Percentiles rank a stretch among this genome's conserved stretches.
These are phyloP conservation scores for Nannizziopsis arthrosporioides DNA, from an alignment of 2,329 filamentous ascomycete genomes.

Conservation along the genomic window DNA sequence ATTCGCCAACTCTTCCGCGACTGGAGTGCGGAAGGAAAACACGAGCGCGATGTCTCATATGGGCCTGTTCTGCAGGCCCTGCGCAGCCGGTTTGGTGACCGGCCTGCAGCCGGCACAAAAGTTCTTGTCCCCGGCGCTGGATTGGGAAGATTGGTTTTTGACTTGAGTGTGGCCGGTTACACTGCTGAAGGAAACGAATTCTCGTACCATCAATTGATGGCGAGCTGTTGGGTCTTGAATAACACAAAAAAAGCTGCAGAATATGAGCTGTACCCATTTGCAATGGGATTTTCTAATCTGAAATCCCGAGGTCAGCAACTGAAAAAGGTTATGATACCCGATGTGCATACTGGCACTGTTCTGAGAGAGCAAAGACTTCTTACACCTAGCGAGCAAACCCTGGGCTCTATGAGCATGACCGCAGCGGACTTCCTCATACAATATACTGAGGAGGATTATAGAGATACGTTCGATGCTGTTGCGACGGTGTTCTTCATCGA, in stretches of 20 bases:
- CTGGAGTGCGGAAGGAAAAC: constrained; percentile 68
- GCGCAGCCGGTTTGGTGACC: constrained; percentile 34
- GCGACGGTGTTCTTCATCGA: constrained; percentile 93
- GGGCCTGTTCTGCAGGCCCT: constrained; percentile 59
- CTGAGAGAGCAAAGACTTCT: constrained; percentile 34
- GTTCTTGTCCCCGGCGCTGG: constrained; percentile 86
- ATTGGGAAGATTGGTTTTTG: constrained; percentile 77
- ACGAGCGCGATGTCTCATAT: constrained; percentile 68
- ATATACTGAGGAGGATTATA: constrained; percentile 56
- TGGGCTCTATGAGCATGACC: constrained; percentile 77
- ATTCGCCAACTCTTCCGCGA: constrained; percentile 90
- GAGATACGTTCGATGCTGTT: constrained; percentile 62
- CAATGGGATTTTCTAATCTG: constrained; percentile 81
- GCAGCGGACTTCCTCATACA: constrained; percentile 86
- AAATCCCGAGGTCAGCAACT: constrained; percentile 62
- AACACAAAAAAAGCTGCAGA: constrained; percentile 46
- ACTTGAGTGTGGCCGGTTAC: constrained; percentile 64
- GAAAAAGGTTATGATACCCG: constrained; percentile 60
- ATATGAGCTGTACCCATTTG: constrained; percentile 73
- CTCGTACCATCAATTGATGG: constrained; percentile 90
- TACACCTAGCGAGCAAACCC: constrained; percentile 18
- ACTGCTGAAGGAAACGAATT: constrained; percentile 84
- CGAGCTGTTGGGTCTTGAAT: constrained; percentile 52
- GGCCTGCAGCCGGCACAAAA: constrained; percentile 38
- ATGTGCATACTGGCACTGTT: constrained; percentile 57